phyloP scores from a whole-genome alignment of 345 rosid genomes.

The Leavenworthia alabamica region DNA sequence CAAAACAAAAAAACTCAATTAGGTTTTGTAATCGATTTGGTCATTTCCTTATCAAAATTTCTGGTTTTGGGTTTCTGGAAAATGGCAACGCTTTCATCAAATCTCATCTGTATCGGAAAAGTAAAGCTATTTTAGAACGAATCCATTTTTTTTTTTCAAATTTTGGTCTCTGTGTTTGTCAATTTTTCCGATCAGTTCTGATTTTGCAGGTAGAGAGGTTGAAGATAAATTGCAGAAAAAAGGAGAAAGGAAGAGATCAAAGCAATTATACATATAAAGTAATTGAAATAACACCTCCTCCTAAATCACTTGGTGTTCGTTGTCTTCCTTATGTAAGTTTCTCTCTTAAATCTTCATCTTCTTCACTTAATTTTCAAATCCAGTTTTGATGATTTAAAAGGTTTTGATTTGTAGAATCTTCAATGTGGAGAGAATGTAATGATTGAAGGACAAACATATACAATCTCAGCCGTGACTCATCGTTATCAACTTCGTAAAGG shows the following conservation, averaged over 20 bases:
- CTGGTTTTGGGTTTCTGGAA: background rate
- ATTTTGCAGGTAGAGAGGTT: slow-evolving; percentile 32
- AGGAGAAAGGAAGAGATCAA: slow-evolving; percentile 53
- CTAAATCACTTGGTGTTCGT: slow-evolving; percentile 83
- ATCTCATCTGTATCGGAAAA: slow-evolving; percentile 37
- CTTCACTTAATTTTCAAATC: background rate
- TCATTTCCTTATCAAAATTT: background rate
- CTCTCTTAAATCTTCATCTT: background rate
- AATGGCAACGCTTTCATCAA: slow-evolving; percentile 43
- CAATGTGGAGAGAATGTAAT: slow-evolving; percentile 88
- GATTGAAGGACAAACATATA: slow-evolving; percentile 77
- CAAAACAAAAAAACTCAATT: background rate
- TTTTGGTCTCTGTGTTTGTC: background rate
- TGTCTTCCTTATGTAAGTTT: slow-evolving; percentile 69
- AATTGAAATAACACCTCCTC: slow-evolving; percentile 89
- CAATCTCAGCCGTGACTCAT: slow-evolving; percentile 71
- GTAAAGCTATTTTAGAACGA: background rate
- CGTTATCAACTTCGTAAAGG: slow-evolving; percentile 92
- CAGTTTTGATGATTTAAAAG: no score
- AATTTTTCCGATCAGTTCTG: background rate
- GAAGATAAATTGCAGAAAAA: slow-evolving; percentile 58
- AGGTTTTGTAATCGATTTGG: background rate
- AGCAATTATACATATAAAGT: slow-evolving; percentile 65
- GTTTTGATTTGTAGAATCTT: slow-evolving; percentile 49
- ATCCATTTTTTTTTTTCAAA: background rate